Evolutionary conservation across 2,329 filamentous ascomycete species (phyloP).

Genomic region (Fusarium xylarioides): DNA sequence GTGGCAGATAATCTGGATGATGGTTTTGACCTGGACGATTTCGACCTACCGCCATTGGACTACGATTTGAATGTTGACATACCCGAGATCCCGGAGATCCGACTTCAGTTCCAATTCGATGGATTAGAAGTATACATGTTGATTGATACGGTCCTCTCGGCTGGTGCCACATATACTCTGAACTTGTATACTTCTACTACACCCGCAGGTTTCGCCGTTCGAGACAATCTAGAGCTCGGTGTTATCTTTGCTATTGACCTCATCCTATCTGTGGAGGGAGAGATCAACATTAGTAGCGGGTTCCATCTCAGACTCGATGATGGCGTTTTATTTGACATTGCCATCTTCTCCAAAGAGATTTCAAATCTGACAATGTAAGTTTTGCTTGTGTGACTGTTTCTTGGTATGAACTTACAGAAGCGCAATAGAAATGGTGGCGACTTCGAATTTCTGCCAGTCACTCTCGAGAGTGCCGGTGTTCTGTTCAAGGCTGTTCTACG

Average conservation of each 20-base stretch:
- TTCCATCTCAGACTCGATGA: not conserved
- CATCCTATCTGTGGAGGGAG: not conserved
- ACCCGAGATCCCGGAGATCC: not conserved
- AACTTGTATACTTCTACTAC: not conserved
- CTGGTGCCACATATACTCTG: not conserved
- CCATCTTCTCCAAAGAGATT: not conserved
- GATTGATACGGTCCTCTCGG: not conserved
- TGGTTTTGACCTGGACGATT: not conserved
- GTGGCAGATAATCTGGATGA: not conserved
- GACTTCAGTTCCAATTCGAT: not conserved
- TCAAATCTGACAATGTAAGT: not conserved
- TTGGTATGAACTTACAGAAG: not conserved
- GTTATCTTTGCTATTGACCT: not conserved
- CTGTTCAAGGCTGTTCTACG: not conserved
- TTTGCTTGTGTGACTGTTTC: fast-evolving
- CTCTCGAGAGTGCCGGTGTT: not conserved
- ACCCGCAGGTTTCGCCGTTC: not conserved
- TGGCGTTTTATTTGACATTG: not conserved
- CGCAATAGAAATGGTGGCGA: not conserved
- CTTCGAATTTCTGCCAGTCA: not conserved
- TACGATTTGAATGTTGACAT: not conserved
- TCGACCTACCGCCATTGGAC: not conserved
- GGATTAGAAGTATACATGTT: not conserved
- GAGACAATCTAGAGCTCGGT: not conserved
- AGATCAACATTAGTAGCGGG: not conserved